Evolutionary conservation across 202 grass and related monocot species (phyloP).

Genomic region (Schoenoplectus tabernaemontani): DNA sequence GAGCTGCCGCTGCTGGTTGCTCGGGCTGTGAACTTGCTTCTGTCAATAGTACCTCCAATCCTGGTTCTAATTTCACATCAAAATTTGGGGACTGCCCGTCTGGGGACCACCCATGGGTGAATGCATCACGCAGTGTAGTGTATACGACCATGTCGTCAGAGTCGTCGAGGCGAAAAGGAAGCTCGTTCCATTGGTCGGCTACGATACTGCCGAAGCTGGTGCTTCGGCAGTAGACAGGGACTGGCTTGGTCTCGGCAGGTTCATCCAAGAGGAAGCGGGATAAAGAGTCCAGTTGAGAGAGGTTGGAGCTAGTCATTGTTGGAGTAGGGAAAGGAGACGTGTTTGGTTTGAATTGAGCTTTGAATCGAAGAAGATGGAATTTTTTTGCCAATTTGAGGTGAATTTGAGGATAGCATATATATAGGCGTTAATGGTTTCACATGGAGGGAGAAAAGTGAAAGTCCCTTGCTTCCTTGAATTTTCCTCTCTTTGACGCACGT

Average conservation of each 20-base stretch:
- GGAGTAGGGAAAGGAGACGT: slow-evolving; percentile 15
- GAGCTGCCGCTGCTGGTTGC: slow-evolving; percentile 16
- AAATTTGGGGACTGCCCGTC: slow-evolving; percentile 37
- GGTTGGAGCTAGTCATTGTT: slow-evolving; percentile 28
- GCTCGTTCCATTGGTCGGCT: slow-evolving; percentile 72
- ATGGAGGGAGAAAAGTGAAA: background rate
- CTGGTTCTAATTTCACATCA: slow-evolving; percentile 47
- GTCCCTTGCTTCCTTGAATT: slow-evolving; percentile 49
- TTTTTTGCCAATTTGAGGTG: slow-evolving; percentile 18
- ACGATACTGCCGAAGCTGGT: slow-evolving; percentile 84
- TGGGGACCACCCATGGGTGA: slow-evolving; percentile 67
- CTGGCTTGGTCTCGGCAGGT: background rate
- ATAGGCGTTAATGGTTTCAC: slow-evolving; percentile 6
- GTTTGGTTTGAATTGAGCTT: background rate
- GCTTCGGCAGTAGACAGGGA: slow-evolving; percentile 25
- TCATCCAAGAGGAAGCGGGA: slow-evolving; percentile 59
- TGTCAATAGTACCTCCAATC: background rate
- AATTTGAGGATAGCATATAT: background rate
- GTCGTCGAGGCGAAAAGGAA: slow-evolving; percentile 79
- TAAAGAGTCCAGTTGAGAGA: slow-evolving; percentile 36
- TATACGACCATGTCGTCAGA: slow-evolving; percentile 94
- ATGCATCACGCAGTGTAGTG: slow-evolving; percentile 66
- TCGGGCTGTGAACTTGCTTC: slow-evolving; percentile 11
- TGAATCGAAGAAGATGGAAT: background rate
- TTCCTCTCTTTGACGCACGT: slow-evolving; percentile 49